phyloP scores from a whole-genome alignment of 2,329 filamentous ascomycete species.

The Venturia aucupariae region DNA sequence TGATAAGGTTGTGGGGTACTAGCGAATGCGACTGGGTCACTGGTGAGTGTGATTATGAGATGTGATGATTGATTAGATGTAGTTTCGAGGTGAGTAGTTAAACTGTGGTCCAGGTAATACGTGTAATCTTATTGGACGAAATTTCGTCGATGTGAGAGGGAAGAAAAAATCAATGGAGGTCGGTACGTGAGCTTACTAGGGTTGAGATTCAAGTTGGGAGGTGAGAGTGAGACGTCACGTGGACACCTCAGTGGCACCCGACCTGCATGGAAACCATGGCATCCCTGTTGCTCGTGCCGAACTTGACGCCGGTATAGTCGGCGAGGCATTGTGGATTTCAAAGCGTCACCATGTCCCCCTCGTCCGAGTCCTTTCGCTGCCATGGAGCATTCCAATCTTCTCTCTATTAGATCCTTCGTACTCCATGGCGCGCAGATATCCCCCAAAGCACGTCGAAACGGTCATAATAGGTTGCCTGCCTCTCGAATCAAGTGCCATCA shows the following conservation, averaged over 20 bases:
- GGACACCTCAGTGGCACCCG: too few relatives aligned
- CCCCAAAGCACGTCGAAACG: constrained; percentile 17
- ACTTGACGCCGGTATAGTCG: not conserved
- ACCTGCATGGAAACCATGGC: not conserved
- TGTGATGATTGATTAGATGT: not conserved
- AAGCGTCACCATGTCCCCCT: not conserved
- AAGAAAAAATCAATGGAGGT: too few relatives aligned
- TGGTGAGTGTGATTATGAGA: not conserved
- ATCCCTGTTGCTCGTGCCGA: not conserved
- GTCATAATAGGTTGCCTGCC: constrained; percentile 17
- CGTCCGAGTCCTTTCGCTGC: not conserved
- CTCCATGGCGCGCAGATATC: constrained; percentile 10
- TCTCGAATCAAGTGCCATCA: not conserved
- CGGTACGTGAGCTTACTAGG: too few relatives aligned
- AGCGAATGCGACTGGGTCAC: not conserved
- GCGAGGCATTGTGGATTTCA: not conserved
- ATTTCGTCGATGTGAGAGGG: too few relatives aligned
- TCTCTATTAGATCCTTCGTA: not conserved
- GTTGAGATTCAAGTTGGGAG: too few relatives aligned
- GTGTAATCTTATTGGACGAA: too few relatives aligned
- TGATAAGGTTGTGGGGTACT: too few relatives aligned
- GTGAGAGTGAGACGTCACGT: too few relatives aligned
- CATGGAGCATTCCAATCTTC: not conserved
- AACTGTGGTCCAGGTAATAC: too few relatives aligned
- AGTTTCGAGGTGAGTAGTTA: too few relatives aligned